These are phyloP conservation scores for Candida nitratophila DNA, from an alignment of 805 yeast genomes.

Conservation along the genomic window DNA sequence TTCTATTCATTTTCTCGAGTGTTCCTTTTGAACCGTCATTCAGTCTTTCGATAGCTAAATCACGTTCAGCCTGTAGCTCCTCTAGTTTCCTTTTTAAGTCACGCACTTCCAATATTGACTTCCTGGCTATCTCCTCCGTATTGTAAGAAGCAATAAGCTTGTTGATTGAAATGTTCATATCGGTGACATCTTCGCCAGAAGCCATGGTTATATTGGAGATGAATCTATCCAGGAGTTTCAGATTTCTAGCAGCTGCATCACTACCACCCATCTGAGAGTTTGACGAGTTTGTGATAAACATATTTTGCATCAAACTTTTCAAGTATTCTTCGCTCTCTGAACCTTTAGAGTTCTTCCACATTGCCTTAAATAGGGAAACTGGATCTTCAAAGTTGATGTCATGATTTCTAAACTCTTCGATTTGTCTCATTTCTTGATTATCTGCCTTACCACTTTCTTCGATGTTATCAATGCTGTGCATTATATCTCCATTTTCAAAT, in stretches of 20 bases:
- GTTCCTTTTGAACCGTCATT: conserved; percentile 70
- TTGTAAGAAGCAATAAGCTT: conserved; percentile 62
- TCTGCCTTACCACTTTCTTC: conserved; percentile 35
- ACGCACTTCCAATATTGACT: conserved; percentile 48
- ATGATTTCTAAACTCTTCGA: conserved; percentile 30
- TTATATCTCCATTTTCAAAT: conserved; percentile 34
- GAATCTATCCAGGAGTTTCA: conserved; percentile 48
- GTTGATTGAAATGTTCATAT: conserved; percentile 72
- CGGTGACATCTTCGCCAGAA: conserved; percentile 50
- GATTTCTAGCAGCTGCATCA: conserved; percentile 37
- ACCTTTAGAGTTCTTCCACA: conserved; percentile 51
- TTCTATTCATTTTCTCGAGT: conserved; percentile 51
- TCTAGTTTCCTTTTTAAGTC: conserved; percentile 31
- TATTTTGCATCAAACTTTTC: conserved; percentile 58
- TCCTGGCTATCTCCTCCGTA: conserved; percentile 79
- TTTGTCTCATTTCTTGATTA: conserved; percentile 30
- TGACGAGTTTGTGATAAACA: conserved; percentile 42
- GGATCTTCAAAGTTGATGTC: conserved; percentile 65
- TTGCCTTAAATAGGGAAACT: conserved; percentile 52
- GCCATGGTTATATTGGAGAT: conserved; percentile 48
- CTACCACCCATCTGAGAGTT: conserved; percentile 40
- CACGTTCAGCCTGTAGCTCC: conserved; percentile 31
- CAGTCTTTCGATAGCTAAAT: conserved; percentile 18
- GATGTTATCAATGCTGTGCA: conserved; percentile 35
- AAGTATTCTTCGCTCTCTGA: conserved; percentile 55